Evolutionary conservation across 2,329 filamentous ascomycete genomes (phyloP).

Genomic region (Torrubiellomyces zombiae): DNA sequence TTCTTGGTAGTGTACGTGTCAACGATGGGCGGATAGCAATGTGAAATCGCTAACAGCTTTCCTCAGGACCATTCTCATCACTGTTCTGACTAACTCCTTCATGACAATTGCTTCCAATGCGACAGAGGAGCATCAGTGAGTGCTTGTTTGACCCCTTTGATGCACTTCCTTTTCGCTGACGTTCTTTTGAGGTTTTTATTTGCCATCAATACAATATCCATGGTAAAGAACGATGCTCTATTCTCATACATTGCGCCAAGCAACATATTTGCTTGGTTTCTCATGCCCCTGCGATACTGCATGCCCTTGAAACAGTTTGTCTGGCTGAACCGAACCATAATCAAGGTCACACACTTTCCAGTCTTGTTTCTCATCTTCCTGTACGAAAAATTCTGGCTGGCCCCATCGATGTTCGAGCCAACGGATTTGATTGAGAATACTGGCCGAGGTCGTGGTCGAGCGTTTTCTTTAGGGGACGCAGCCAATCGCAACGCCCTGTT

Average conservation of each 20-base stretch:
- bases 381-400: conserved; percentile 70
- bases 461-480: conserved; percentile 41
- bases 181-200: conserved; percentile 51
- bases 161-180: conserved; percentile 3
- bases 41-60: conserved; percentile 2
- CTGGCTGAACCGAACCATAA: conserved; percentile 72
- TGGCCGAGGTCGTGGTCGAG: conserved; percentile 29
- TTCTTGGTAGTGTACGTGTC: conserved; percentile 62
- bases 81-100: conserved; percentile 91
- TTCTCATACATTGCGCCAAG: conserved; percentile 88
- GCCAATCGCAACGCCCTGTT: conserved; percentile 46
- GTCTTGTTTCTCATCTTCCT: conserved; percentile 72
- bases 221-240: conserved; percentile 94
- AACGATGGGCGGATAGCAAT: not conserved
- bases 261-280: conserved; percentile 79
- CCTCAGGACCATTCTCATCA: conserved; percentile 67
- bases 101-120: conserved; percentile 90
- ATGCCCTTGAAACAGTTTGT: conserved; percentile 73
- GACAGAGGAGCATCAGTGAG: conserved; percentile 68
- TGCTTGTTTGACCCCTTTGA: too few species aligned
- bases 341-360: conserved; percentile 82
- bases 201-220: conserved; percentile 90
- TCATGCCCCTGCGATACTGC: conserved; percentile 67
- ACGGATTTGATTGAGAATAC: conserved; percentile 71
- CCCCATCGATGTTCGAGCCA: conserved; percentile 60